Base-by-base conservation (phyloP, 225 moss, liverwort and hornwort species). In the Pseudoscleropodium purum region DNA sequence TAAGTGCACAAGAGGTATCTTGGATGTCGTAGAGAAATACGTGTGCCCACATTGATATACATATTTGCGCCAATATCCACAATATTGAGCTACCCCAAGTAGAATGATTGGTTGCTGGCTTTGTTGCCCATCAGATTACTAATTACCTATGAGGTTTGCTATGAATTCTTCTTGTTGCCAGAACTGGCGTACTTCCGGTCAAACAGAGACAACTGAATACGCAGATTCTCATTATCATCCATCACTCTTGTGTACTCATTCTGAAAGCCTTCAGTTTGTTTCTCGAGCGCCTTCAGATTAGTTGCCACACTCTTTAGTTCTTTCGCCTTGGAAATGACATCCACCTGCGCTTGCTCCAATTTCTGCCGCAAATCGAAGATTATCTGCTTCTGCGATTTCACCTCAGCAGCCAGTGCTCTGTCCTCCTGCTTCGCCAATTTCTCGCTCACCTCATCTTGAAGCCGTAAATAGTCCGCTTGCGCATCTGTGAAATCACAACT, bases 171-270 rank as follows among this genome's bases (percentile, higher is more conserved):
- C 79, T 98, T 98, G 41, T 83, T 89, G 47, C 92, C 86, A 47
- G 95, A 95, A 86, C 84, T 95, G 33, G 95, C 85, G 75, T 93
- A 93, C 81, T 95, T 91, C 39, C 93, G 89, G 84, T 98, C 97
- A 54, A 98, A 95, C 39, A 88, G 74, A 52, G 95, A 90, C 59
- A 98, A 86, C 87, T 97, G 98, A 54, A 79, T 90, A 27, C 96
- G 95, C 60, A 98, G 89, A 87, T 94, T 94, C 89, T 95, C 93
- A 69, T 96, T 97, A 37, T 97, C 95, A 61, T 94, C 96, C 26
- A 96, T 64, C 75, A 98, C 82, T 36, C 97, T 96, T 57, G 89
- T 90, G 85, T 98, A 98, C 89, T 98, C 96, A 73, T 92, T 89
- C 62, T 92, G 94, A 81, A 96, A 95, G 34, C 97, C 98, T 87